Base-by-base conservation (phyloP, 306 rosid species). In the Cicer pinnatifidum region DNA sequence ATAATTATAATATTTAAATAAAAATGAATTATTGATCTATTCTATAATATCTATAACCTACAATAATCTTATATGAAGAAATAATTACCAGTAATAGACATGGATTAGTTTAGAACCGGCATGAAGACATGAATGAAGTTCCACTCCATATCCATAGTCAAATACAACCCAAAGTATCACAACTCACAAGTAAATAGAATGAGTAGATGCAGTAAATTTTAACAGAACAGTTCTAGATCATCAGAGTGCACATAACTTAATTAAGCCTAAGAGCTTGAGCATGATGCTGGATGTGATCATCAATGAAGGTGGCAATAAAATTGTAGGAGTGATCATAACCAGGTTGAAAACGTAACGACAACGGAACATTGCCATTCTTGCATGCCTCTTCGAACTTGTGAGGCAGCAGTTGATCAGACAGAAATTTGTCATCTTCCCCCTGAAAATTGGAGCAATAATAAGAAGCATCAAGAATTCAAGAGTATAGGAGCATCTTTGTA, bases 271-370 rank as follows among this genome's bases (percentile, higher is more conserved):
- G 94, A 70, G 95, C 97, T 83, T 94, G 96, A 84, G 91, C 93
- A 77, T 91, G 97, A 88, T 91, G 97, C 17, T 52, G 80, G 77
- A 94, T 89, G 87, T 91, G 98, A 84, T 93, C 98, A 9, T 91
- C 97, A 13, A 93, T 85, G 90, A 93, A 91, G 78, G 98, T 84
- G 78, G 98, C 80, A 62, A 91, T 79, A 53, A 94, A 94, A 81
- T 46, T 84, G 84, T 87, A 93, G 9, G 92, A 85, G 85, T 94
- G 98, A 78, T 91, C 92, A 71, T 94, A 94, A 38, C 96, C 94
- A 8, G 94, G 90, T 59, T 94, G 98, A 69, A 83, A 62, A 53
- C 97, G 81, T 69, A 94, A 50, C 48, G 77, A 80, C 43, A 94
- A 86, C 3, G 97, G 95, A 78, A 81, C 92, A 41, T 88, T 83